phyloP scores from a whole-genome alignment of 2,329 filamentous ascomycete genomes.

The Rutstroemia sp. region DNA sequence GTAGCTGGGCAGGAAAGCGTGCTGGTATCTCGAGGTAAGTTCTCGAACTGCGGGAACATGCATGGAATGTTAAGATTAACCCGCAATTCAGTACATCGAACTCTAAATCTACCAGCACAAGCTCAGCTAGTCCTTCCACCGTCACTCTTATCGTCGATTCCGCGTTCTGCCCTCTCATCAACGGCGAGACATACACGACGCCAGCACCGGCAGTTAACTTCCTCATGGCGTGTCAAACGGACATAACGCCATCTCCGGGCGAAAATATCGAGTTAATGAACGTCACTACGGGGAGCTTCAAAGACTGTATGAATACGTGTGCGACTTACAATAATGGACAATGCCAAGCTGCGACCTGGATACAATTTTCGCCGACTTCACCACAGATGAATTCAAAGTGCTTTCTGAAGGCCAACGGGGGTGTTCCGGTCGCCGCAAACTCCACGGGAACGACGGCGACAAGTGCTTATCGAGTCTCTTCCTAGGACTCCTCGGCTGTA shows the following conservation, averaged over 20 bases:
- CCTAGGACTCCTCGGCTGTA: neutral
- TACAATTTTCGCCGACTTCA: constrained; percentile 14
- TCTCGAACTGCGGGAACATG: neutral
- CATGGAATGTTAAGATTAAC: neutral
- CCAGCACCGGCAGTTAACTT: constrained; percentile 11
- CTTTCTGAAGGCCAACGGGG: constrained; percentile 17
- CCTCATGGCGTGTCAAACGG: constrained; percentile 13
- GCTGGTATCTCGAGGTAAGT: neutral
- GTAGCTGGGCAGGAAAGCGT: constrained; percentile 4
- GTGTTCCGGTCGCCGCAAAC: constrained; percentile 2
- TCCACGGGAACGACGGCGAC: neutral
- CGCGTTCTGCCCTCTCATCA: constrained; percentile 17
- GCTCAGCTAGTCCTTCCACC: constrained; percentile 4
- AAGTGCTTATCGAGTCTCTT: constrained; percentile 1
- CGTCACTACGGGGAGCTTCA: constrained; percentile 6
- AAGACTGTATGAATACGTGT: constrained; percentile 16
- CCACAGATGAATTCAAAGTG: constrained; percentile 17
- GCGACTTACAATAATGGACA: constrained; percentile 11
- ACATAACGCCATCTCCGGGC: constrained; percentile 4
- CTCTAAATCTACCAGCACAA: neutral
- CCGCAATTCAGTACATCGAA: neutral
- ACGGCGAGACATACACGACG: constrained; percentile 14
- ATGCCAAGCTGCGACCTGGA: constrained; percentile 20
- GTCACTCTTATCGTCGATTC: constrained; percentile 13
- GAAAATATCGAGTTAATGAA: constrained; percentile 18